Evolutionary conservation across 768 basidiomycete species (phyloP).

Genomic region (Phlebiopsis flavidoalba): DNA sequence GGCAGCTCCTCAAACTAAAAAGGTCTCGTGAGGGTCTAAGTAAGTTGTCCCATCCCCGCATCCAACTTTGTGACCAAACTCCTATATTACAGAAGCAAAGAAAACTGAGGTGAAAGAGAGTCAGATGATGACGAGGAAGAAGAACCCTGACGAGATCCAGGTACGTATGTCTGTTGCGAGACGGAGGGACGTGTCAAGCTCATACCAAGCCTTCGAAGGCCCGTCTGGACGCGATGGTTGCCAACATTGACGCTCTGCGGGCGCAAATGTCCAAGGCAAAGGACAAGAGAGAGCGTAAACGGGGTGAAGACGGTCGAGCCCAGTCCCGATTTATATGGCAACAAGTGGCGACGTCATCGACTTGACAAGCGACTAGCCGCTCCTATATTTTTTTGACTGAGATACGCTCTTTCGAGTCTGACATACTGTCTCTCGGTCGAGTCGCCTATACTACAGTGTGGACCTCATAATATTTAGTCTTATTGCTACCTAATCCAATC

Average conservation of each 20-base stretch:
- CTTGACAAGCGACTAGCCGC: neutral
- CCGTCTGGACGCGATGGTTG: neutral
- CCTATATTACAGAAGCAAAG: neutral
- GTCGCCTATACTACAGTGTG: neutral
- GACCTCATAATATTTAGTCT: neutral
- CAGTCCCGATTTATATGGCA: neutral
- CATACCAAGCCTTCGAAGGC: neutral
- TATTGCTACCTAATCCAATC: neutral
- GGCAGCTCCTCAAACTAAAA: neutral
- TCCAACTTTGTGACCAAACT: too few species aligned
- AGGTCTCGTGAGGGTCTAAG: neutral
- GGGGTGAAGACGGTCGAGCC: constrained; percentile 1
- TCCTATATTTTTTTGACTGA: neutral
- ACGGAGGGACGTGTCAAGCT: neutral
- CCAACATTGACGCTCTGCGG: neutral
- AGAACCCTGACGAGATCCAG: neutral
- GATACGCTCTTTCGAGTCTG: neutral
- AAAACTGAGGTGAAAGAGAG: neutral
- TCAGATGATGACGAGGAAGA: neutral
- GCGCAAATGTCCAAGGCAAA: neutral
- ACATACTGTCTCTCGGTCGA: neutral
- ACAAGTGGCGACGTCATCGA: neutral
- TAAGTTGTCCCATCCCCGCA: neutral
- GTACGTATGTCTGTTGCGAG: neutral
- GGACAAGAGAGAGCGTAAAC: neutral